Evolutionary conservation across 306 rosid genomes (phyloP).

Genomic region (Prunus salicina): DNA sequence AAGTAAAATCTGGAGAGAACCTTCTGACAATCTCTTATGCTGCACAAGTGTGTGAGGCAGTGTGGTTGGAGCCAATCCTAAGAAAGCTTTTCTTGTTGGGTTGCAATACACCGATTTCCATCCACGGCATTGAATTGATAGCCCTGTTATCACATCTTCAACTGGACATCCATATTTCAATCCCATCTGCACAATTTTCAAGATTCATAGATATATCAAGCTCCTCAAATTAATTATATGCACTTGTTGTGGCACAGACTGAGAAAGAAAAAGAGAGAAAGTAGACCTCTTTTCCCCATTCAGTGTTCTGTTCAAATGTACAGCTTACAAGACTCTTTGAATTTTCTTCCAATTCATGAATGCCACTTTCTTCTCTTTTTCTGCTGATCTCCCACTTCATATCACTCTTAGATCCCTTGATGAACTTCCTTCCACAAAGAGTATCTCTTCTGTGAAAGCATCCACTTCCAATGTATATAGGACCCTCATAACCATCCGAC

Average conservation of each 20-base stretch:
- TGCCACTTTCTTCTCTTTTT: conserved; percentile 36
- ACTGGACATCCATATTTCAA: background rate
- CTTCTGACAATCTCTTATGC: conserved; percentile 80
- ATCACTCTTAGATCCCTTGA: conserved; percentile 20
- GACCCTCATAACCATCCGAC: conserved; percentile 57
- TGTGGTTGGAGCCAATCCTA: conserved; percentile 51
- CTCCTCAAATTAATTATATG: background rate
- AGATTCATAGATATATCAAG: background rate
- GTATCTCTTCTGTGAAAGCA: conserved; percentile 71
- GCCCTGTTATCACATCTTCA: conserved; percentile 71
- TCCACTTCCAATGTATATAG: conserved; percentile 57
- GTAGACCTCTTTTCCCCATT: conserved; percentile 70
- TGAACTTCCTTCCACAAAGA: conserved; percentile 55
- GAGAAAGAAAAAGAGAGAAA: too few species aligned
- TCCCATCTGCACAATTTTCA: conserved; percentile 44
- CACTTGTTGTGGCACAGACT: background rate
- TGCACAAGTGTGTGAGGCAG: conserved; percentile 53
- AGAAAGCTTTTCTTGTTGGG: conserved; percentile 60
- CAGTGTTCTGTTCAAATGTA: conserved; percentile 59
- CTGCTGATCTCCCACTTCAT: conserved; percentile 32
- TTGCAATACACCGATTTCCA: conserved; percentile 59
- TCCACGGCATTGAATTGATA: conserved; percentile 47
- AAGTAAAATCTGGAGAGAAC: conserved; percentile 49
- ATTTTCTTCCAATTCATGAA: conserved; percentile 39
- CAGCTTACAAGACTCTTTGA: conserved; percentile 12